A percentile compares a stretch with the other conserved stretches of the same genome.
Conservation (phyloP, 1,139 yeast genomes). For the Lizanozyma gosingica region DNA sequence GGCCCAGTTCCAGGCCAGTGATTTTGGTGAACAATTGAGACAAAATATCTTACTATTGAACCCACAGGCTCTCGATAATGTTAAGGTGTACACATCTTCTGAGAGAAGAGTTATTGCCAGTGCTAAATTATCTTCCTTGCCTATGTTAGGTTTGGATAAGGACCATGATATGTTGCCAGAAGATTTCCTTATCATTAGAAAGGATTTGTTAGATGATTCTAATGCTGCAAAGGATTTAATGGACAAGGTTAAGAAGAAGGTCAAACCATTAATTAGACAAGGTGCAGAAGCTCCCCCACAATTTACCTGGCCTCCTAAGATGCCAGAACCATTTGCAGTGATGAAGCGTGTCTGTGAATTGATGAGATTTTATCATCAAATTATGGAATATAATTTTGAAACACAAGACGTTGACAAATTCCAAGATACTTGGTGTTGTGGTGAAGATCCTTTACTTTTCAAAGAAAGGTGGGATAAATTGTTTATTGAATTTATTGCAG, state of each 20-base stretch:
- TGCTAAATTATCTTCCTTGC: slow-evolving; percentile 80
- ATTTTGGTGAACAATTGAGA: slow-evolving; percentile 90
- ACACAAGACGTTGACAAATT: slow-evolving; percentile 57
- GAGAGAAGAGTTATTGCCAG: slow-evolving; percentile 92
- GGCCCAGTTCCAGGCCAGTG: slow-evolving; percentile 88
- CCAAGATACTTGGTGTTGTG: slow-evolving; percentile 91
- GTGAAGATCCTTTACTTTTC: slow-evolving; percentile 84
- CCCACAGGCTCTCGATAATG: slow-evolving; percentile 74
- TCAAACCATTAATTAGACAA: slow-evolving; percentile 87
- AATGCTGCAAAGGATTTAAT: slow-evolving; percentile 96
- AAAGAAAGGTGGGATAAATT: slow-evolving; percentile 97
- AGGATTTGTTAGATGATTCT: slow-evolving; percentile 89
- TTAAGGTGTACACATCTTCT: slow-evolving; percentile 81
- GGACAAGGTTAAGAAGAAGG: slow-evolving; percentile 96
- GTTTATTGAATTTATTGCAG: slow-evolving; percentile 84
- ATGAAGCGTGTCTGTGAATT: slow-evolving; percentile 89
- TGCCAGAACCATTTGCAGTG: slow-evolving; percentile 95
- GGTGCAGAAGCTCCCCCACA: slow-evolving; percentile 99
- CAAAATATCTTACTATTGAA: slow-evolving; percentile 85
- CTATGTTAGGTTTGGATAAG: slow-evolving; percentile 62
- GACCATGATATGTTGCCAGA: slow-evolving; percentile 54
- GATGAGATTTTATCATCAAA: slow-evolving; percentile 84
- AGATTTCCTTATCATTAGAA: slow-evolving; percentile 73
- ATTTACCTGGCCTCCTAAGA: slow-evolving; percentile 97
- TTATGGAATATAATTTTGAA: slow-evolving; percentile 76